phyloP scores from a whole-genome alignment of 768 basidiomycete species.

The Cytidiella melzeri region DNA sequence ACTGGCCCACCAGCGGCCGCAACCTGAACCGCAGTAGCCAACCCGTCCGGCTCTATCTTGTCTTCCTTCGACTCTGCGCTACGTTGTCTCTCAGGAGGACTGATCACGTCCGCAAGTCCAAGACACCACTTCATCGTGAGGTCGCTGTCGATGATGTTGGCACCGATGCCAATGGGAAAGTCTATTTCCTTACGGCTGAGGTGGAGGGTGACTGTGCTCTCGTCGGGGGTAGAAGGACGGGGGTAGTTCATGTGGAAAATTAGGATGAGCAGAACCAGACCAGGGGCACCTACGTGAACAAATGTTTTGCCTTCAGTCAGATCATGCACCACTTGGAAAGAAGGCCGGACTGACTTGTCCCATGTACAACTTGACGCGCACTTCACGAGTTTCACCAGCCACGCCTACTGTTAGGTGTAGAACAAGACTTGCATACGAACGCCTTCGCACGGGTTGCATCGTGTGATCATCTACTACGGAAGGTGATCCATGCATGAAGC shows the following conservation, averaged over 20 bases:
- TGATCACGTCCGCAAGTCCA: slow-evolving; percentile 14
- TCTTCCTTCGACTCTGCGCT: slow-evolving; percentile 21
- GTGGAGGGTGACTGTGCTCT: slow-evolving; percentile 30
- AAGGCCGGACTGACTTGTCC: slow-evolving; percentile 45
- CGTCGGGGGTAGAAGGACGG: slow-evolving; percentile 17
- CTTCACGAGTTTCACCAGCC: too few relatives aligned
- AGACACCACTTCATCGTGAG: slow-evolving; percentile 44
- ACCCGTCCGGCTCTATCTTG: slow-evolving; percentile 23
- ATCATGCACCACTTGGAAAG: too few relatives aligned
- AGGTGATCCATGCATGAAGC: too few relatives aligned
- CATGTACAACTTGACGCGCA: slow-evolving; percentile 66
- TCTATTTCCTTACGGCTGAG: slow-evolving; percentile 64
- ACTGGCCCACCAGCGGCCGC: too few relatives aligned
- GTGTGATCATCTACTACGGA: too few relatives aligned
- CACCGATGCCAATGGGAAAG: slow-evolving; percentile 72
- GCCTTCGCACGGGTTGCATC: too few relatives aligned
- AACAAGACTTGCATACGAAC: too few relatives aligned
- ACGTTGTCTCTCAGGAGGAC: slow-evolving; percentile 23
- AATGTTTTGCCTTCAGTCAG: too few relatives aligned
- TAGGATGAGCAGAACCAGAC: slow-evolving; percentile 85
- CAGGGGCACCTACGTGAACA: slow-evolving; percentile 68
- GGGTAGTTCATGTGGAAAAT: slow-evolving; percentile 69
- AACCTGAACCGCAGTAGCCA: slow-evolving; percentile 28
- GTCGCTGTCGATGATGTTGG: slow-evolving; percentile 57
- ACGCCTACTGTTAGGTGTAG: too few relatives aligned